Percentiles rank a stretch among this genome's conserved stretches.
phyloP scores from a whole-genome alignment of 176 grass and related monocot genomes.

The Cenchrus fungigraminus region DNA sequence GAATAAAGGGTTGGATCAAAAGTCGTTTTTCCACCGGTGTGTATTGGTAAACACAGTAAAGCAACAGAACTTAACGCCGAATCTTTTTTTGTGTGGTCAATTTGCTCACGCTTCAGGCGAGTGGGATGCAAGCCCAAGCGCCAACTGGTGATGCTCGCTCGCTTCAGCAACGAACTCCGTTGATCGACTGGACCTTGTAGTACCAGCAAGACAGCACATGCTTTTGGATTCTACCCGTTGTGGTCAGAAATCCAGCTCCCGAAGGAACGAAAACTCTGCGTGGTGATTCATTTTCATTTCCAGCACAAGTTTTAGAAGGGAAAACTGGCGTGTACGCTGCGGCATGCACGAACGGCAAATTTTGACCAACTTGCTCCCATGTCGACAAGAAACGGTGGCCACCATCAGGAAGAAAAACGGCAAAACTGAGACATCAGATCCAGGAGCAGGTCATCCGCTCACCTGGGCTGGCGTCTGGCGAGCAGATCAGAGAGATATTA shows the following conservation, averaged over 20 bases:
- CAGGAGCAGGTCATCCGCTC: background rate
- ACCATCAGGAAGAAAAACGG: background rate
- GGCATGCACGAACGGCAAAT: background rate
- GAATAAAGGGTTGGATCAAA: no score
- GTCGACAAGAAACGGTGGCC: background rate
- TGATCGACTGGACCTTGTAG: no score
- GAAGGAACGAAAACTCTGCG: background rate
- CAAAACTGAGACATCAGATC: background rate
- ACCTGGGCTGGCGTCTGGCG: no score
- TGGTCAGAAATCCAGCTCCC: background rate
- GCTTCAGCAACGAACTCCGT: no score
- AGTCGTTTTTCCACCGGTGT: no score
- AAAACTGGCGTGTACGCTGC: background rate
- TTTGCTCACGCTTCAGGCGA: no score
- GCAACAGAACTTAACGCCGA: no score
- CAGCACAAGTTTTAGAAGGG: background rate
- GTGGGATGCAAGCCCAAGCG: no score
- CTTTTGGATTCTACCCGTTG: background rate
- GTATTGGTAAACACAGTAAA: no score
- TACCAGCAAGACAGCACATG: background rate
- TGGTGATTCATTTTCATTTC: background rate
- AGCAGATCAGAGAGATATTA: background rate
- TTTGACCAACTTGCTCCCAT: background rate
- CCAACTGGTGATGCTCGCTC: no score
- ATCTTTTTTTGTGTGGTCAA: no score